Conservation (phyloP, 352 stramenopile genomes). For the Phytophthora crassamura region DNA sequence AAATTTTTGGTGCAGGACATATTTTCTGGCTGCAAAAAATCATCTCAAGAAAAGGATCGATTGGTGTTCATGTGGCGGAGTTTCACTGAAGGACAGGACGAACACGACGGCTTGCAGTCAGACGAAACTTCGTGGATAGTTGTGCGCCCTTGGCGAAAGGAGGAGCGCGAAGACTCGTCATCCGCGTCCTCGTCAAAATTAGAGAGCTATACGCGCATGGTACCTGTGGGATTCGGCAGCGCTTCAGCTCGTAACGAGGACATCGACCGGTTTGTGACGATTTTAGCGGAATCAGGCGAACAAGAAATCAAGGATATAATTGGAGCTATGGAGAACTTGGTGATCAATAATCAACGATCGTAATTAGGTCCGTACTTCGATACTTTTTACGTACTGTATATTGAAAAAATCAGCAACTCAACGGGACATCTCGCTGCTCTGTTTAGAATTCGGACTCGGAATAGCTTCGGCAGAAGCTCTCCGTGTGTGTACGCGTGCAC, state of each 20-base stretch:
- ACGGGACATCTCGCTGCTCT: no score
- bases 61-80: conserved; percentile 55
- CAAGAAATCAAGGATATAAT: conserved; percentile 27
- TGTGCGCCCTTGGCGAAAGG: conserved; percentile 11
- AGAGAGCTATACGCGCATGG: conserved; percentile 38
- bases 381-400: no score
- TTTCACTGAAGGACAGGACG: conserved; percentile 37
- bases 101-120: conserved; percentile 40
- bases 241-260: conserved; percentile 7
- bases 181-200: conserved; percentile 13
- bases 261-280: conserved; percentile 30
- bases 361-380: background rate
- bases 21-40: conserved; percentile 7
- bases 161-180: background rate
- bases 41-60: conserved; percentile 34
- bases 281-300: conserved; percentile 18
- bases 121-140: conserved; percentile 58
- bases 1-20: conserved; percentile 5
- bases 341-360: conserved; percentile 7
- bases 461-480: no score
- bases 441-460: no score
- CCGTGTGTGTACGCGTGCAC: no score
- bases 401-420: no score
- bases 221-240: conserved; percentile 20
- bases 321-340: conserved; percentile 24